These are phyloP conservation scores for Thermomucor indicae-seudaticae DNA, from an alignment of 371 early-diverging fungal species.

Conservation along the genomic window DNA sequence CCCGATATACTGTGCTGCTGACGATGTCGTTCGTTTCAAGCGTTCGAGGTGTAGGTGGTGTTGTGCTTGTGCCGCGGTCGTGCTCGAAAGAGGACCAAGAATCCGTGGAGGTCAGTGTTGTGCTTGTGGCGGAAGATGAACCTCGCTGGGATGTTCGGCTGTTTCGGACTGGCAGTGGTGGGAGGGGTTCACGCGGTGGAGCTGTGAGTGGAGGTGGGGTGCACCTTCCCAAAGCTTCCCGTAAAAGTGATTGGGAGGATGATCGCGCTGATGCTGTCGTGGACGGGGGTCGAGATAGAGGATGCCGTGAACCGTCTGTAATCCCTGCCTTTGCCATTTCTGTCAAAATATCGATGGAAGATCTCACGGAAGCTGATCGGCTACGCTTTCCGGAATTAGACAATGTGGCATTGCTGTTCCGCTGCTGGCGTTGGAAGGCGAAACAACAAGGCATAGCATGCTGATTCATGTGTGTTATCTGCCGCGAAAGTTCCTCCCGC, in stretches of 20 bases:
- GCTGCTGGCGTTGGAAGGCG: too few species aligned
- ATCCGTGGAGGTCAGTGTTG: conserved; percentile 8
- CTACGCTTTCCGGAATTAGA: not conserved
- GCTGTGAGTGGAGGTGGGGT: conserved; percentile 18
- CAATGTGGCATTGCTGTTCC: not conserved
- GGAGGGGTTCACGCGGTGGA: conserved; percentile 21
- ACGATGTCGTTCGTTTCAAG: not conserved
- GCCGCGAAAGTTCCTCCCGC: conserved; percentile 21
- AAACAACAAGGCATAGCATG: not conserved
- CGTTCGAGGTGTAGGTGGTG: too few species aligned
- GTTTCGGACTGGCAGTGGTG: too few species aligned
- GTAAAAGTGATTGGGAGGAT: conserved; percentile 8
- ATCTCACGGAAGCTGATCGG: conserved; percentile 18
- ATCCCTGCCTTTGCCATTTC: conserved; percentile 10
- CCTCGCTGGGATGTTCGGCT: conserved; percentile 2
- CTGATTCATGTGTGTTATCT: not conserved
- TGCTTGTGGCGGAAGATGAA: not conserved
- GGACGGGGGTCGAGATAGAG: conserved; percentile 3
- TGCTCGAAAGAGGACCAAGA: conserved; percentile 19
- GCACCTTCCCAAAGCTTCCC: conserved; percentile 1
- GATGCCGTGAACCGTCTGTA: not conserved
- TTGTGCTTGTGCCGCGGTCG: not conserved
- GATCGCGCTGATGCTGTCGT: conserved; percentile 3
- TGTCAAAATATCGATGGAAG: conserved; percentile 31
- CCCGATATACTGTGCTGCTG: not conserved